Base-by-base conservation (phyloP, 2,329 filamentous ascomycete species). In the Lachnellula arida region DNA sequence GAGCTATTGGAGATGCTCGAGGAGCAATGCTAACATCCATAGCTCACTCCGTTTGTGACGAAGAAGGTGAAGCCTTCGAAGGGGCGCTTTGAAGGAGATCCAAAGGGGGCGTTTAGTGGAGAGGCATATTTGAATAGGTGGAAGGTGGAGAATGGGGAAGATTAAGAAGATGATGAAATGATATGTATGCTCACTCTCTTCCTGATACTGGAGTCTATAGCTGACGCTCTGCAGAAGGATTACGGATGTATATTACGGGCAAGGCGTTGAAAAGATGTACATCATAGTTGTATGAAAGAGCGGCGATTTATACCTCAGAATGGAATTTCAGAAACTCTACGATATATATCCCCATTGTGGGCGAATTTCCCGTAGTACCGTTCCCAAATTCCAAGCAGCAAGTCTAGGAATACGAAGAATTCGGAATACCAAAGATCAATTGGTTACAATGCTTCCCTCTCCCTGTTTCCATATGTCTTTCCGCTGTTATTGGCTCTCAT, bases 11-110 rank as follows among this genome's bases (percentile, higher is more conserved):
- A 8, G 12, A 40, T 32, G 32, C 17, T 15, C 1, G 15, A 14
- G 14, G 22, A 35, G 28, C 55, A 55, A 42, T 50, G 28, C 52
- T 63, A 47, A 66, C 63, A 58, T 59, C 17, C n/a, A 46, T 61
- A 94, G 89, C 81, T 95, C 67, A 90, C 86, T 2, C 90, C 90
- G 1, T 95, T 93, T 66, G 87, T 94, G 51, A 83, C 84, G 55
- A 76, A 76, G 49, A 80, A 79, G 58, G 76, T 91, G 55, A 73
- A 77, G 60, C 72, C 75, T 40, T 70, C 74, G 22, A 74, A 73
- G 51, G 84, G 84, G 48, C 75, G 76, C 57, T 86, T 84, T 69
- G 66, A 67, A 49, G 66, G 66, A 37, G 75, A 80, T 61, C 77
- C 77, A 23, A 74, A 78, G 61, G 85, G 85, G 15, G 81, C 84